Base-by-base conservation (phyloP, 139 green algal genomes). In the Chlamydomonas sp. region DNA sequence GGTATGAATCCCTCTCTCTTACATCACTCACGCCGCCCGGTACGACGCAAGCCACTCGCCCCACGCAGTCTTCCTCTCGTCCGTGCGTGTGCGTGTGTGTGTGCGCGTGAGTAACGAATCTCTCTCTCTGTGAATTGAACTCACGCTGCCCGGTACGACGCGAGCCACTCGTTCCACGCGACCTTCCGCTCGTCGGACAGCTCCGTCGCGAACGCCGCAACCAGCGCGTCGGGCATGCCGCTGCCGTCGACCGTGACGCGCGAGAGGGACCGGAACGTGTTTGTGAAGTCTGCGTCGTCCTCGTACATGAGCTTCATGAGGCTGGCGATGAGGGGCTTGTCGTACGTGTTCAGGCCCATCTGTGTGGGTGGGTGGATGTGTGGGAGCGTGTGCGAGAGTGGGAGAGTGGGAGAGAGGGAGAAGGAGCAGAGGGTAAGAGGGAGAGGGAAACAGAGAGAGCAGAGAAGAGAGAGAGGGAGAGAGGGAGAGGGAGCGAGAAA, bases 1-100 rank as follows among this genome's bases (percentile, higher is more conserved):
- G 54, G 24, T n/a, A 13, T 13, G 13, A 35, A 30, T 1, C 30
- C 1, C 0, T 54, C 13, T 16, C 54, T 26, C 54, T 36, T 33
- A 36, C 54, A 36, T 64, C 34, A 50, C 72, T 2, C 57, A 79
- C 73, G 24, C 36, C 6, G 64, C 70, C 3, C 67, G 69, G 67
- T 89, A 92, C 20, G 63, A 30, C 0, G 62, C n/a, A 48, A 91
- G 49, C 90, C 89, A 95, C 31, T 63, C 58, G 2, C 31, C 38
- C 89, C 87, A 94, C 0, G 70, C 76, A 5, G 73, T 64, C 54
- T 67, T 62, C 4, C 72, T 54, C 64, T 89, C 80, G 49, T 77
- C 69, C 2, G 54, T 39, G 16, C n/a, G n/a, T n/a, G n/a, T n/a
- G n/a, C n/a, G n/a, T n/a, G n/a, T n/a, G n/a, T n/a, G n/a, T n/a